Base-by-base conservation (phyloP, 192 early-diverging fungal genomes). In the Backusella sp. region DNA sequence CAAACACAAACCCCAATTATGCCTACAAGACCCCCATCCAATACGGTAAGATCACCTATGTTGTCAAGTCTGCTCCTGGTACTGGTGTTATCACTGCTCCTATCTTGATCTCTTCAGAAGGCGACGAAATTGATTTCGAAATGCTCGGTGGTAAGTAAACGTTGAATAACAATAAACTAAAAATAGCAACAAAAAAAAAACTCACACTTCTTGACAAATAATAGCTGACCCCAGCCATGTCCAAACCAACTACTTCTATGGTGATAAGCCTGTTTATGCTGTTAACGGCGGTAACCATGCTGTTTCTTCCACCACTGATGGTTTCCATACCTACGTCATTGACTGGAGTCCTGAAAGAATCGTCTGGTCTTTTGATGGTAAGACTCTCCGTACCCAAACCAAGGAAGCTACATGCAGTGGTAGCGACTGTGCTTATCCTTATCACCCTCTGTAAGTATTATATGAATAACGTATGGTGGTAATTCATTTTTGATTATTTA, bases 51-150 rank as follows among this genome's bases (percentile, higher is more conserved):
- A 73, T 85, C 12, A 74, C 75, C 0, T 80, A 76, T 8, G 75
- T 44, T 28, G 67, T 85, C 66, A 85, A 85, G 78, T 65, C 78
- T 23, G 37, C 56, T 39, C 19, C 46, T 59, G 74, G 69, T 34
- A 66, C 68, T 52, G 82, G 82, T 35, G 76, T 67, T 14, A 66
- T 78, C 23, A 73, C 76, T n/a, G 80, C 79, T 49, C 26, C 70
- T 8, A 46, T 46, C 26, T 79, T 73, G 34, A 74, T 72, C 42
- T 72, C 83, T 30, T 65, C 39, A 4, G 72, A 76, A 9, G 86
- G 85, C 37, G 86, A 88, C 44, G 86, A 88, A 77, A 84, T 88
- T 59, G 86, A 88, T 74, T 83, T 80, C 68, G 86, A 88, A 73
- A 70, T 83, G 72, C 37, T 71, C 1, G 70, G 70, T 49, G 70